Percentiles rank a stretch among this genome's conserved stretches.
Evolutionary conservation across 2,329 filamentous ascomycete species (phyloP).

Genomic region (Colletotrichum kahawae): DNA sequence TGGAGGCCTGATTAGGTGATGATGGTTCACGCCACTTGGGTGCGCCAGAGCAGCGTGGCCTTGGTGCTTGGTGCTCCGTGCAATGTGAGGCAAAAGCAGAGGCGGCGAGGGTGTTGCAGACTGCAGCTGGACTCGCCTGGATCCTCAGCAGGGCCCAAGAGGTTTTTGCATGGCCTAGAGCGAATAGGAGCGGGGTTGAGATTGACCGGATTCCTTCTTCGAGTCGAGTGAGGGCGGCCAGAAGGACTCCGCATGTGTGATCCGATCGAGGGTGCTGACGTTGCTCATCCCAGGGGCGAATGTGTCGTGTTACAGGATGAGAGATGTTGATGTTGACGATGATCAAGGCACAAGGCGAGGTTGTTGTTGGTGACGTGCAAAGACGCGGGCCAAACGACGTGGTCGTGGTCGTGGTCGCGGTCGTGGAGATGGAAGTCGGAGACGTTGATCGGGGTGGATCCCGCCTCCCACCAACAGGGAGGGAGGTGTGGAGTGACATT

Average conservation of each 20-base stretch:
- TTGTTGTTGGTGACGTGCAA: not conserved
- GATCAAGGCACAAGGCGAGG: not conserved
- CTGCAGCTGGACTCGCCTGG: not conserved
- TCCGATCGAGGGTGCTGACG: not conserved
- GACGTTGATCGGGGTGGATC: not conserved
- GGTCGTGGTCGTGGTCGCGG: not conserved
- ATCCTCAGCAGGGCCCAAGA: not conserved
- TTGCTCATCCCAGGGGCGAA: not conserved
- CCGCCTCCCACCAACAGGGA: not conserved
- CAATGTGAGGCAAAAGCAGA: not conserved
- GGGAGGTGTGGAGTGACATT: not conserved
- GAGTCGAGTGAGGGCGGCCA: not conserved
- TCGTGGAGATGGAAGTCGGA: not conserved
- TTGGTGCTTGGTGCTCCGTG: not conserved
- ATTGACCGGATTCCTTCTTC: not conserved
- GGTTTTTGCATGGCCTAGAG: not conserved
- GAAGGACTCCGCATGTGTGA: not conserved
- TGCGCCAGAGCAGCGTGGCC: not conserved
- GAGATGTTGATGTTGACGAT: not conserved
- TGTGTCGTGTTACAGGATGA: not conserved
- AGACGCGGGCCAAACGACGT: not conserved
- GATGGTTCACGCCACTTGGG: not conserved
- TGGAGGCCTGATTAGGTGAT: not conserved
- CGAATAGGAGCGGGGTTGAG: not conserved
- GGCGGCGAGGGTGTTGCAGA: not conserved